Evolutionary conservation across 108 stramenopile genomes (phyloP).

Genomic region (Mediolabrus comicus): DNA sequence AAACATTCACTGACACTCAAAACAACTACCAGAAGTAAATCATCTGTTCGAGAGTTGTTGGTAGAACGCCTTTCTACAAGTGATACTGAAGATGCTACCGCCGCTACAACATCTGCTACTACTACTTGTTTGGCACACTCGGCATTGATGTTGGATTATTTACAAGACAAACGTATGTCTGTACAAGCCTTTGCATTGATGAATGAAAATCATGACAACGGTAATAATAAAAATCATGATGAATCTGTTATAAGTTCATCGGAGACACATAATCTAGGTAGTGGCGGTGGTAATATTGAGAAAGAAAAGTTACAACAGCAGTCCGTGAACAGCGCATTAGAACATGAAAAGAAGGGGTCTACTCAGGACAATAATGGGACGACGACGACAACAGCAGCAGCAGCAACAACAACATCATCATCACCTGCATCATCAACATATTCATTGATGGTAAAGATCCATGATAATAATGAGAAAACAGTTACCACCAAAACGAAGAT

Average conservation of each 20-base stretch:
- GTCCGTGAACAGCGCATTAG: too few relatives aligned
- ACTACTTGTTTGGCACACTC: neutral
- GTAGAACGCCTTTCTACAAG: neutral
- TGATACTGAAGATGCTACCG: neutral
- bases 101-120: neutral
- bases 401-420: neutral
- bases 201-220: neutral
- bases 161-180: neutral
- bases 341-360: neutral
- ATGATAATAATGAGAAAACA: neutral
- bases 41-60: neutral
- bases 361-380: neutral
- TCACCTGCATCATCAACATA: conserved; percentile 18
- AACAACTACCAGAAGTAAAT: neutral
- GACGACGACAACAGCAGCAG: neutral
- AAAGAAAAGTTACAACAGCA: too few relatives aligned
- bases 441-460: conserved; percentile 9
- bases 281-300: too few relatives aligned
- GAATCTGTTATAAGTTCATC: too few relatives aligned
- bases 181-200: neutral
- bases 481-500: conserved; percentile 1
- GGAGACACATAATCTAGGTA: too few relatives aligned
- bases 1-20: conserved; percentile 19
- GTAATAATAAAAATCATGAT: too few relatives aligned
- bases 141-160: too few relatives aligned